Evolutionary conservation across 371 early-diverging fungal genomes (phyloP).

Genomic region (Batrachochytrium dendrobatidis): DNA sequence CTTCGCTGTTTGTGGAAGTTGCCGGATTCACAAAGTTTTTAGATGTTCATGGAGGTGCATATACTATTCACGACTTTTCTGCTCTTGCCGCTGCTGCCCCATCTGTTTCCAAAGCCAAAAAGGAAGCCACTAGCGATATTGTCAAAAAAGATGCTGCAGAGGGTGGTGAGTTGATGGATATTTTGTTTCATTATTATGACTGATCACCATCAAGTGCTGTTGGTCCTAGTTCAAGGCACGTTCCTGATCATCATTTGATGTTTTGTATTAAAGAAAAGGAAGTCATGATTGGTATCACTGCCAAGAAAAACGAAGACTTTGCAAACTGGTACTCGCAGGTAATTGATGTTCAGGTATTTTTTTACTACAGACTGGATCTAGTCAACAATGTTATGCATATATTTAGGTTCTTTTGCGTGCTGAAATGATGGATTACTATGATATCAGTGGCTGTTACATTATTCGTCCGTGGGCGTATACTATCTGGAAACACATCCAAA

Average conservation of each 20-base stretch:
- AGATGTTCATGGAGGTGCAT: constrained; percentile 16
- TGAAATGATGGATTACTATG: constrained; percentile 99
- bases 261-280: constrained; percentile 18
- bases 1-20: constrained; percentile 23
- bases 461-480: constrained; percentile 96
- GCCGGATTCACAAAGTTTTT: constrained; percentile 26
- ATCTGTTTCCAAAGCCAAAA: constrained; percentile 11
- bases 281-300: constrained; percentile 83
- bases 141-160: constrained; percentile 13
- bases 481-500: constrained; percentile 95
- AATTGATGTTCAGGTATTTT: not conserved
- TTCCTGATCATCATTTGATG: not conserved
- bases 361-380: too few species aligned
- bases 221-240: too few species aligned
- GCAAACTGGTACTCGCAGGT: constrained; percentile 93
- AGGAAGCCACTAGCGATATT: constrained; percentile 21
- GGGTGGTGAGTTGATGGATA: not conserved
- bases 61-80: constrained; percentile 22
- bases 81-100: constrained; percentile 18
- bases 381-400: constrained; percentile 20
- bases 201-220: not conserved
- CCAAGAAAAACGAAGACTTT: constrained; percentile 89
- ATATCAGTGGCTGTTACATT: constrained; percentile 99
- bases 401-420: constrained; percentile 72
- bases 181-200: not conserved